Percentiles rank a stretch among this genome's conserved stretches.
phyloP scores from a whole-genome alignment of 768 basidiomycete genomes.

The Trametes gibbosa region DNA sequence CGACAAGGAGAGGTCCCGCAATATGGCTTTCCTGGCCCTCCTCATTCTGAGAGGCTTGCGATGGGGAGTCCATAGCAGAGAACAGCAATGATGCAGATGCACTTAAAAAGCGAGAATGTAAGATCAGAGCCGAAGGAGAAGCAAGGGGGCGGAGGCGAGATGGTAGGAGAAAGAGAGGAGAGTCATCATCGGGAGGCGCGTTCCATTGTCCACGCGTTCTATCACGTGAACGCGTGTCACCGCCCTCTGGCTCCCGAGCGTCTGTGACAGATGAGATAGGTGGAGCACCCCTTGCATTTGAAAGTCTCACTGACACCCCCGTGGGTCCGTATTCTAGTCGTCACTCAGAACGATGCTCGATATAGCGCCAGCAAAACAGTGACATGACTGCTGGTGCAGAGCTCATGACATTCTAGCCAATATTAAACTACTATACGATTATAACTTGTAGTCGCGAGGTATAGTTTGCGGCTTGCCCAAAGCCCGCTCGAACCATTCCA shows the following conservation, averaged over 20 bases:
- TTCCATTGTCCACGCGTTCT: slow-evolving; percentile 8
- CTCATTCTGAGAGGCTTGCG: slow-evolving; percentile 46
- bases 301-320: too few relatives aligned
- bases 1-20: slow-evolving; percentile 80
- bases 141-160: background rate
- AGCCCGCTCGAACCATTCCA: slow-evolving; percentile 71
- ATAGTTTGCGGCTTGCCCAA: slow-evolving; percentile 41
- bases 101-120: too few relatives aligned
- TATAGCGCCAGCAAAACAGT: too few relatives aligned
- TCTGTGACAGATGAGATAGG: too few relatives aligned
- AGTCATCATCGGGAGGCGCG: slow-evolving; percentile 15
- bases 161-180: background rate
- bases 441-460: slow-evolving; percentile 9
- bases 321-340: too few relatives aligned
- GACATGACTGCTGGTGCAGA: too few relatives aligned
- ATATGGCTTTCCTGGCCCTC: slow-evolving; percentile 53
- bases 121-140: background rate
- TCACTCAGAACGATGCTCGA: too few relatives aligned
- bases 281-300: too few relatives aligned
- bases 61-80: slow-evolving; percentile 52
- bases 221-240: slow-evolving; percentile 27
- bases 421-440: background rate
- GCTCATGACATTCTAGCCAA: background rate
- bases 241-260: background rate
- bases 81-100: background rate